phyloP scores from a whole-genome alignment of 371 early-diverging fungal genomes.

The Saksenaea oblongispora region DNA sequence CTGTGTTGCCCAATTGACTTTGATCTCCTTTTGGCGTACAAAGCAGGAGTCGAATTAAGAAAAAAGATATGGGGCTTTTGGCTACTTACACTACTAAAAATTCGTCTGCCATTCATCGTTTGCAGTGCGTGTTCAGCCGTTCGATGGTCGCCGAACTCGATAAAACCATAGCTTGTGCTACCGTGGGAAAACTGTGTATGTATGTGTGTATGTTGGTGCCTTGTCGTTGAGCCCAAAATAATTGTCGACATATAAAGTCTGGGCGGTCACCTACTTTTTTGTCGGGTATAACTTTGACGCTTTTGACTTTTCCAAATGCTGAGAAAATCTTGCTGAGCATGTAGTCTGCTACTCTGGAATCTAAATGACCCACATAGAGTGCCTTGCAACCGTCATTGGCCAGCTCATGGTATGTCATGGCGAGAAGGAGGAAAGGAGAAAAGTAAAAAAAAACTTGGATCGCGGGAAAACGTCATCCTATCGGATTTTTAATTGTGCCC shows the following conservation, averaged over 20 bases:
- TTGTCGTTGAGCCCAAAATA: constrained; percentile 5
- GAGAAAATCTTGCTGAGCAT: constrained; percentile 72
- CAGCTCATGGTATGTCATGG: constrained; percentile 1
- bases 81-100: constrained; percentile 55
- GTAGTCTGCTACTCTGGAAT: constrained; percentile 73
- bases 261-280: constrained; percentile 63
- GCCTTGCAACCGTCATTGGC: constrained; percentile 59
- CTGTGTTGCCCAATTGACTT: constrained; percentile 53
- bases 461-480: background rate
- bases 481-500: background rate
- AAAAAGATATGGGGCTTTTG: background rate
- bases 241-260: constrained; percentile 7
- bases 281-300: constrained; percentile 80
- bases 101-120: constrained; percentile 74
- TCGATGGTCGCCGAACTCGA: constrained; percentile 77
- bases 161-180: constrained; percentile 87
- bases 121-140: constrained; percentile 78
- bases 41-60: background rate
- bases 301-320: constrained; percentile 60
- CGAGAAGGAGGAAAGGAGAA: background rate
- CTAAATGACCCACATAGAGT: constrained; percentile 85
- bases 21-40: constrained; percentile 39
- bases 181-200: constrained; percentile 14
- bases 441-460: background rate
- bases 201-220: background rate